A percentile compares a stretch with the other conserved stretches of the same genome.
phyloP scores from a whole-genome alignment of 495 filamentous ascomycete genomes.

The Aspergillus funiculosus region DNA sequence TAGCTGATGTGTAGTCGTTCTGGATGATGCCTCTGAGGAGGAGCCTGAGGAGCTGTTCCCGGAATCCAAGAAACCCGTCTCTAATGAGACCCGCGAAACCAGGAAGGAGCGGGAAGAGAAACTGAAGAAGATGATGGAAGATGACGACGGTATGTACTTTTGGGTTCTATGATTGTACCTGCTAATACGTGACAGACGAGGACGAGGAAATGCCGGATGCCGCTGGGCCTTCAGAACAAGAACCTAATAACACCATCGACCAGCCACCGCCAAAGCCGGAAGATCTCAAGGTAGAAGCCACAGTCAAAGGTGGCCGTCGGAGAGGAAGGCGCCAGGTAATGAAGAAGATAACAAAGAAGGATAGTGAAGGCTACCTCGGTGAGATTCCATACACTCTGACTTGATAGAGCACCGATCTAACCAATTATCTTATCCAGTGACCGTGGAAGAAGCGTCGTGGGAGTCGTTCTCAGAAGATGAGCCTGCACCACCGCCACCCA shows the following conservation, averaged over 20 bases:
- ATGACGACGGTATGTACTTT: slow-evolving; percentile 55
- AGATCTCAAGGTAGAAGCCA: slow-evolving; percentile 40
- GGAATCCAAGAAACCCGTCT: slow-evolving; percentile 32
- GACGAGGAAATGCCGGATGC: slow-evolving; percentile 48
- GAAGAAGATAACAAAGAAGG: slow-evolving; percentile 85
- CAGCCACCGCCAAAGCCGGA: slow-evolving; percentile 37
- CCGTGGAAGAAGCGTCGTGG: slow-evolving; percentile 81
- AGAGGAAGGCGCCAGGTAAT: slow-evolving; percentile 77
- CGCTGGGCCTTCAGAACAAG: slow-evolving; percentile 29
- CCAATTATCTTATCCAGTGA: slow-evolving; percentile 55
- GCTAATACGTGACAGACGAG: slow-evolving; percentile 12
- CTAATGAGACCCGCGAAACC: slow-evolving; percentile 44
- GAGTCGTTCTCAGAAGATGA: slow-evolving; percentile 96
- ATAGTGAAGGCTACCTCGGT: slow-evolving; percentile 93
- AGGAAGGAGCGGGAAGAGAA: slow-evolving; percentile 67
- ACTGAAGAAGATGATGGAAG: slow-evolving; percentile 82
- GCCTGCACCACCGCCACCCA: slow-evolving; percentile 50
- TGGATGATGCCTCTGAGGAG: slow-evolving; percentile 64
- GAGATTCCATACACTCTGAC: slow-evolving; percentile 25
- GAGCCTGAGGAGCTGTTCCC: slow-evolving; percentile 62
- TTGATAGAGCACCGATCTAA: slow-evolving; percentile 5
- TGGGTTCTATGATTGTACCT: neutral
- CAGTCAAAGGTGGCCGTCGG: slow-evolving; percentile 58
- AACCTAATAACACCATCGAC: slow-evolving; percentile 43
- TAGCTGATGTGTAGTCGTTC: slow-evolving; percentile 25